These are phyloP conservation scores for Parathielavia hyrcaniae DNA, from an alignment of 495 filamentous ascomycete species.

Conservation along the genomic window DNA sequence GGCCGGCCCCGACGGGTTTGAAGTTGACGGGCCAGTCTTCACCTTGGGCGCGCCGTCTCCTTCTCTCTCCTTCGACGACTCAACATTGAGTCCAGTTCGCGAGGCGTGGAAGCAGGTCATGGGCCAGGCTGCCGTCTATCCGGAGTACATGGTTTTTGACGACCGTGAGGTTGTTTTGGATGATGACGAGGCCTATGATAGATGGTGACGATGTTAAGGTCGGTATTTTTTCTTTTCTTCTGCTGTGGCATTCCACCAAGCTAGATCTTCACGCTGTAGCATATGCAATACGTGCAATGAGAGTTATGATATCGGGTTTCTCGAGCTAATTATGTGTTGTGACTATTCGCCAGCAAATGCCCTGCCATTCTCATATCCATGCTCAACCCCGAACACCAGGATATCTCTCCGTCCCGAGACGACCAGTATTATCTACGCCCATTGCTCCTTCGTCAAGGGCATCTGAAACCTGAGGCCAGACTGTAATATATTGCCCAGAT, in stretches of 20 bases:
- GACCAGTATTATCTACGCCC: background rate
- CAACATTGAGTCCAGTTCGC: slow-evolving; percentile 52
- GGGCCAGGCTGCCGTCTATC: slow-evolving; percentile 43
- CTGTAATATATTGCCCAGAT: background rate
- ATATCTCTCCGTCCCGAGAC: background rate
- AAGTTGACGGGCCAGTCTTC: slow-evolving; percentile 31
- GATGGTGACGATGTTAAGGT: slow-evolving; percentile 20
- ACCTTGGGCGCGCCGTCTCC: slow-evolving; percentile 50
- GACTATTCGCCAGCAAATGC: background rate
- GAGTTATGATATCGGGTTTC: background rate
- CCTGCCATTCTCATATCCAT: background rate
- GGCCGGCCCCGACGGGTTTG: slow-evolving; percentile 23
- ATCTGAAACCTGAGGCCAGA: background rate
- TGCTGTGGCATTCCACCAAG: slow-evolving; percentile 4
- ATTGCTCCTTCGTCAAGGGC: background rate
- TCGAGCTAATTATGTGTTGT: slow-evolving; percentile 6
- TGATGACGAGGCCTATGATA: slow-evolving; percentile 42
- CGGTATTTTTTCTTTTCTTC: too few species aligned
- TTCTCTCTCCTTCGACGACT: slow-evolving; percentile 66
- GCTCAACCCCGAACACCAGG: background rate
- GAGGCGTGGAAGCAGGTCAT: slow-evolving; percentile 58
- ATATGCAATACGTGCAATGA: background rate
- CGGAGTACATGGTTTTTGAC: slow-evolving; percentile 60
- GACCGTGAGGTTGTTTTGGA: slow-evolving; percentile 46
- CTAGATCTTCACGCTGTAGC: background rate